phyloP scores from a whole-genome alignment of 129 eudicot species.

The Logfia minima region DNA sequence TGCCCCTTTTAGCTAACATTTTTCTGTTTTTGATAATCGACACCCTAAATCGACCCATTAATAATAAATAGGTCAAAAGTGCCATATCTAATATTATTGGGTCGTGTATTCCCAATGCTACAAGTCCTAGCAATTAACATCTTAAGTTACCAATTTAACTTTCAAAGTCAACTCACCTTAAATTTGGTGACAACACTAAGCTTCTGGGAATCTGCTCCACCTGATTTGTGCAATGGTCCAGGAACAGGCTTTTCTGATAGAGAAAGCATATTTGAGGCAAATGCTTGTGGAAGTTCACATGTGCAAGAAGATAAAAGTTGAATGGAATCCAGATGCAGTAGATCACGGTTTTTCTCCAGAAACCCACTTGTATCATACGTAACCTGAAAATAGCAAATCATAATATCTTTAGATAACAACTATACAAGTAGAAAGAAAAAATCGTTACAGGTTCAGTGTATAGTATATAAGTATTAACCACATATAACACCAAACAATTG shows the following conservation, averaged over 20 bases:
- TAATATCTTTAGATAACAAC: not conserved
- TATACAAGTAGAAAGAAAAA: not conserved
- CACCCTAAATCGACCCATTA: too few relatives aligned
- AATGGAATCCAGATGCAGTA: constrained; percentile 54
- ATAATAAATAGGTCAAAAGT: not conserved
- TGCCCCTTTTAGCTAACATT: not conserved
- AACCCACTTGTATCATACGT: constrained; percentile 60
- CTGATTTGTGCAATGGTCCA: constrained; percentile 80
- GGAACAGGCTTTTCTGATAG: constrained; percentile 50
- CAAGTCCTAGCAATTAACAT: not conserved
- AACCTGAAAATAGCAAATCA: constrained; percentile 40
- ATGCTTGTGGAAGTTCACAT: constrained; percentile 53
- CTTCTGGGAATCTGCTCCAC: constrained; percentile 98
- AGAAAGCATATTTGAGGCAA: constrained; percentile 51
- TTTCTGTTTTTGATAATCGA: not conserved
- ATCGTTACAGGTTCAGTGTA: not conserved
- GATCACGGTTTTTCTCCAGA: constrained; percentile 63
- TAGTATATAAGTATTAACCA: not conserved
- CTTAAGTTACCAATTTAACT: constrained; percentile 7
- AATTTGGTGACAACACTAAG: constrained; percentile 90
- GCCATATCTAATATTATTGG: not conserved
- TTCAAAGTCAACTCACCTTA: constrained; percentile 51
- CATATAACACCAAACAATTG: not conserved
- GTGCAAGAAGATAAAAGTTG: constrained; percentile 60
- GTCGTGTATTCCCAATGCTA: not conserved